phyloP scores from a whole-genome alignment of 148 eudicot species.

The Polygonum maritimum region DNA sequence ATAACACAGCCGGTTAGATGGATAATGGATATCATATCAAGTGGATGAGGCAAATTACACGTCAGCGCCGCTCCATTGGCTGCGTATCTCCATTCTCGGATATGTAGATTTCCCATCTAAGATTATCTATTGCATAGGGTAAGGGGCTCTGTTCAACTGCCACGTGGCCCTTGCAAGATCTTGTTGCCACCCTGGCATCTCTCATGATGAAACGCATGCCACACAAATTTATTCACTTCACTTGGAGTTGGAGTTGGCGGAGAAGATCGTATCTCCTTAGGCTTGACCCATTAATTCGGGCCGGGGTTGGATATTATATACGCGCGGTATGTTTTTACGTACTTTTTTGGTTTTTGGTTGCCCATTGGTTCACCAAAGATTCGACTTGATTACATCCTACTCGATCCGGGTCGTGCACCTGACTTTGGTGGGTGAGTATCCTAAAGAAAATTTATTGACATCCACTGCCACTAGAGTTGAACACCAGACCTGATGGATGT shows the following conservation, averaged over 20 bases:
- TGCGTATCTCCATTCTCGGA: not conserved
- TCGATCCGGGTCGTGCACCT: no score
- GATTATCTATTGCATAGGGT: not conserved
- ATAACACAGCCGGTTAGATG: not conserved
- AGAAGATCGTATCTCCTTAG: not conserved
- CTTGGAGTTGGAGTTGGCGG: not conserved
- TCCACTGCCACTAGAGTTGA: no score
- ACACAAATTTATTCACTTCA: not conserved
- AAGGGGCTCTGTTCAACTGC: conserved; percentile 1
- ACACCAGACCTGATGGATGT: no score
- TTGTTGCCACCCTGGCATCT: not conserved
- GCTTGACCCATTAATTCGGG: not conserved
- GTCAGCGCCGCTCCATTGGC: conserved; percentile 42
- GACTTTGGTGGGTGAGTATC: no score
- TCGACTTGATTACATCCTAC: no score
- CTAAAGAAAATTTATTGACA: no score
- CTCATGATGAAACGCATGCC: not conserved
- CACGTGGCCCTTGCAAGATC: conserved; percentile 12
- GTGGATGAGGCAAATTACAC: conserved; percentile 38
- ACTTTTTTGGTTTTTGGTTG: no score
- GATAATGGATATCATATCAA: conserved; percentile 15
- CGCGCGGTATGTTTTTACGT: no score
- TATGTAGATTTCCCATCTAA: conserved; percentile 11
- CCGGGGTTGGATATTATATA: not conserved
- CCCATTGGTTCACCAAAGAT: no score